These are phyloP conservation scores for Crucihimalaya himalaica DNA, from an alignment of 345 rosid genomes.

Conservation along the genomic window DNA sequence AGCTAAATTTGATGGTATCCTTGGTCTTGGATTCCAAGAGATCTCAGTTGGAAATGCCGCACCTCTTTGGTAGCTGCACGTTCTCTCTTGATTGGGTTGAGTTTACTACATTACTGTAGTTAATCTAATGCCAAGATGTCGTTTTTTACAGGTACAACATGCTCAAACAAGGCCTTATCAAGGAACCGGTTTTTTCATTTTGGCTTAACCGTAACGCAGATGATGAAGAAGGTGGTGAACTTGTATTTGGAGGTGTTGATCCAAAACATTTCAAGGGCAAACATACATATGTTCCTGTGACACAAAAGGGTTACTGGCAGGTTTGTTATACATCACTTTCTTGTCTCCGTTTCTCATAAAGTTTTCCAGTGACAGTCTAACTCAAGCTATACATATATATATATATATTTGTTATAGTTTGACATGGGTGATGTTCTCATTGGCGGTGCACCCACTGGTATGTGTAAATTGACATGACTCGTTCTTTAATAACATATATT, in stretches of 20 bases:
- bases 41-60: constrained; percentile 80
- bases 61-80: constrained; percentile 70
- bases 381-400: neutral
- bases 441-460: constrained; percentile 76
- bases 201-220: constrained; percentile 88
- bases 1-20: constrained; percentile 95
- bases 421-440: constrained; percentile 92
- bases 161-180: constrained; percentile 76
- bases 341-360: constrained; percentile 3
- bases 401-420: constrained; percentile 54
- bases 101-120: constrained; percentile 2
- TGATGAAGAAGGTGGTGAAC: constrained; percentile 85
- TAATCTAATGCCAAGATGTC: constrained; percentile 15
- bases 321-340: constrained; percentile 44
- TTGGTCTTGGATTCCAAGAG: constrained; percentile 93
- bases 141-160: constrained; percentile 70
- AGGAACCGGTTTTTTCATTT: constrained; percentile 90
- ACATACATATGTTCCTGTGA: constrained; percentile 89
- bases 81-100: neutral
- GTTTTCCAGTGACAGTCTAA: constrained; percentile 3
- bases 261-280: constrained; percentile 80
- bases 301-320: constrained; percentile 98
- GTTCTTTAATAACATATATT: neutral
- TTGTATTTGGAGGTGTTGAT: constrained; percentile 95
- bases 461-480: constrained; percentile 14